Evolutionary conservation across 2,329 filamentous ascomycete genomes (phyloP), one percentile per base, ranked within the genome.

Genomic region (Venturia aucupariae): DNA sequence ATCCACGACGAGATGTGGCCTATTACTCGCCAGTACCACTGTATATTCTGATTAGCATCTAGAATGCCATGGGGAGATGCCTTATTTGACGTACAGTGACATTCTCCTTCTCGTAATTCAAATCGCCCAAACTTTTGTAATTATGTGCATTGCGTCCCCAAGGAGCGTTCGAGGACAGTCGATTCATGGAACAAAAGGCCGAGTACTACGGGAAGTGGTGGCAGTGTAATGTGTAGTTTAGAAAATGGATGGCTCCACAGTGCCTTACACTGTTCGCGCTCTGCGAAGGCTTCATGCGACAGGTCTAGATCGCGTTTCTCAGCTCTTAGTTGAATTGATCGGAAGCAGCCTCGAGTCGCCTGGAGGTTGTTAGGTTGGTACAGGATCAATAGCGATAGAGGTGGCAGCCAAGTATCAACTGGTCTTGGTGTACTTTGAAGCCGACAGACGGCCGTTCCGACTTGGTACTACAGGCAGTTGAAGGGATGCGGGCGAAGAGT

Each of bases 21-120:
- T 42, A 78, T 72, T 30, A 77, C 68, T 65, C 76, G 75, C 79
- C 79, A 81, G 68, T 81, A 81, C 79, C 78, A 81, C 51, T 78
- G 71, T 44, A 68, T 38, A 38, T 63, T 7, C 17, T 55, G 11
- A 24, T 60, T 60, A 66, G 64, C 42, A 19, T n/a, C 46, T 24
- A 22, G 2, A 15, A 2, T 46, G 19, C 17, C 17, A n/a, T 5
- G 22, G 5, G 17, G 11, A 11, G 22, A 4, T 19, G 19, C 2
- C 10, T 41, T 39, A 3, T 44, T 17, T 15, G 19, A 27, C 65
- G 22, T 24, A 66, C 65, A 32, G 51, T 46, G 44, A 66, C 51
- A n/a, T 51, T 55, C 17, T 65, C 64, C 48, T 48, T 51, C 30
- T 66, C 64, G 15, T 22, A 24, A 41, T 66, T 41, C 22, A 66